phyloP scores from a whole-genome alignment of 2,329 filamentous ascomycete genomes.

The Trichoderma koningii region DNA sequence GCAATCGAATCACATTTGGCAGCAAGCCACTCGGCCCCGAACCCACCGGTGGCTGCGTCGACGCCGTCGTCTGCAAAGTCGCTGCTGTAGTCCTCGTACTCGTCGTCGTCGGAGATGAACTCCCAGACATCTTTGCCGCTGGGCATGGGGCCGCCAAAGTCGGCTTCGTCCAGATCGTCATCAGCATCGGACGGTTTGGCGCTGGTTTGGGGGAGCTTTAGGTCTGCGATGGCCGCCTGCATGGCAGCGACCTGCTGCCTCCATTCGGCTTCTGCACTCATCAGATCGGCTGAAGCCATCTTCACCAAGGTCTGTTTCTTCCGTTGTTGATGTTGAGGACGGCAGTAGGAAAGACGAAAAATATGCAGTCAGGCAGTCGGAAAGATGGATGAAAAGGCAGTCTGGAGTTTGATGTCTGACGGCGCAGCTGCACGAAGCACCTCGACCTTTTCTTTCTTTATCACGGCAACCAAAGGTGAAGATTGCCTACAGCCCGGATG shows the following conservation, averaged over 20 bases:
- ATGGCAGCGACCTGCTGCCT: constrained; percentile 81
- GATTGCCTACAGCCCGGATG: not conserved
- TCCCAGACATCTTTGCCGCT: constrained; percentile 88
- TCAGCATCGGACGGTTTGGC: constrained; percentile 43
- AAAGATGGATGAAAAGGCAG: not conserved
- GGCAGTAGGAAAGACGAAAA: not conserved
- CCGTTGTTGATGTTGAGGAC: not conserved
- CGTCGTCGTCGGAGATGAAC: constrained; percentile 75
- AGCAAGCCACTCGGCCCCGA: constrained; percentile 70
- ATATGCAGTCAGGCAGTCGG: too few species aligned
- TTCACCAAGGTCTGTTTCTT: not conserved
- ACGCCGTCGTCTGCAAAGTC: constrained; percentile 55
- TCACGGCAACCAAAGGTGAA: not conserved
- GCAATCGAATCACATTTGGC: constrained; percentile 69
- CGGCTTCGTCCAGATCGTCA: constrained; percentile 63
- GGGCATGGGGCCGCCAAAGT: constrained; percentile 59
- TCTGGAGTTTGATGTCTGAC: not conserved
- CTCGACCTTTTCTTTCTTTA: not conserved
- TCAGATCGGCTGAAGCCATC: constrained; percentile 43
- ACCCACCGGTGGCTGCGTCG: constrained; percentile 40
- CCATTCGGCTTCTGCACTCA: constrained; percentile 66
- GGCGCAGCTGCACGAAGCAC: not conserved
- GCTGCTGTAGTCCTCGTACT: constrained; percentile 62
- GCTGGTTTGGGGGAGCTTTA: constrained; percentile 53
- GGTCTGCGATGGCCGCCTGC: constrained; percentile 77